Base-by-base conservation (phyloP, 768 basidiomycete species). In the Rhizopogon rudus region DNA sequence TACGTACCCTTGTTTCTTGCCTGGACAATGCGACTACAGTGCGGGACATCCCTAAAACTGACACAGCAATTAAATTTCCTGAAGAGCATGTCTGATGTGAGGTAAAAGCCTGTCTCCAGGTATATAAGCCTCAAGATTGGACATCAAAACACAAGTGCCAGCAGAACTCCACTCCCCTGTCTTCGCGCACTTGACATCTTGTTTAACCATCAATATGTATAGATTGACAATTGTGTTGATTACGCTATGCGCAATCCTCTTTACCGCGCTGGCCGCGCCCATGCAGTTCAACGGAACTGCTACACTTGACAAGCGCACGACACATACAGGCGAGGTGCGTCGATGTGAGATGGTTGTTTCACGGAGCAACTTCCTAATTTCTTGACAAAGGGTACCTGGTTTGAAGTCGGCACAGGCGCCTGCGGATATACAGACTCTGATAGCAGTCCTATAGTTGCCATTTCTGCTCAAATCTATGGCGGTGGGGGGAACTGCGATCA, bases 361-460 rank as follows among this genome's bases (percentile, higher is more conserved):
- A 7, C 44, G 9, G 55, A 2, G 13, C 22, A 22, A 9, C 9
- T 25, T 37, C 5, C 48, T 49, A 16, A 49, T 37, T 37, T 9
- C 14, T 49, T 49, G 5, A 25, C 33, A 60, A 25, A 88, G 87
- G 87, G 81, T 40, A 90, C 87, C 35, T 90, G 79, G 80, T 90
- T 80, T 65, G 58, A 82, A 57, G 78, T 77, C 52, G 82, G 70
- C 33, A 62, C 75, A 25, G 88, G 86, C 43, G 86, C 87, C 67
- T 91, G 88, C 63, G 87, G 87, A 28, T 60, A 75, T 40, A 52
- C 43, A 50, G 79, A 87, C 65, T 67, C 46, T 37, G 65, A 79
- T 64, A 76, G 61, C 51, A 78, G 84, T 60, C 65, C 71, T 59
- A 82, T 91, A 55, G 77, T 89, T 44, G 88, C 88, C 13, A 77